Evolutionary conservation across 352 stramenopile species (phyloP).

Genomic region (Paralagenidium karlingii): DNA sequence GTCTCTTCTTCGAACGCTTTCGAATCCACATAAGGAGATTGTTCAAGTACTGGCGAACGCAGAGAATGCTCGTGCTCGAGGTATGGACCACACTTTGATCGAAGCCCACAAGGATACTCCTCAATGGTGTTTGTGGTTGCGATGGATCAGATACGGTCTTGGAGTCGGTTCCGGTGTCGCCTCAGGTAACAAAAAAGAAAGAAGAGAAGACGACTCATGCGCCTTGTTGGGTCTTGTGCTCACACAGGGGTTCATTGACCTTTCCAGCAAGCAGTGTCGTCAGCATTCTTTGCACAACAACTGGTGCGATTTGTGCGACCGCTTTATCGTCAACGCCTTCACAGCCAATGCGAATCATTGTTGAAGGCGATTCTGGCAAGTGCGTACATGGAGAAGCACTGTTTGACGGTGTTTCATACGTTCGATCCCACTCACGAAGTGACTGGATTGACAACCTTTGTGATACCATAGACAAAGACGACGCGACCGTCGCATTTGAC

Average conservation of each 20-base stretch:
- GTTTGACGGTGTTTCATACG: not conserved
- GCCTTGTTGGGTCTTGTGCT: too few relatives aligned
- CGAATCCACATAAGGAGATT: constrained; percentile 40
- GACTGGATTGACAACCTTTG: constrained; percentile 26
- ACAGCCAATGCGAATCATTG: constrained; percentile 1
- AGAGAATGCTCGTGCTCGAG: constrained; percentile 19
- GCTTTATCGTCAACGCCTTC: constrained; percentile 1
- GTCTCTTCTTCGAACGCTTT: constrained; percentile 51
- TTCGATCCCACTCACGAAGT: constrained; percentile 17
- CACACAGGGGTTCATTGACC: not conserved
- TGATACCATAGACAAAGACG: constrained; percentile 16
- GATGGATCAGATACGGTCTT: too few relatives aligned
- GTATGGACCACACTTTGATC: too few relatives aligned
- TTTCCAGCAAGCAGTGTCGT: constrained; percentile 8
- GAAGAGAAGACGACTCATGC: too few relatives aligned
- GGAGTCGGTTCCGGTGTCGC: too few relatives aligned
- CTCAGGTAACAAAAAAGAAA: too few relatives aligned
- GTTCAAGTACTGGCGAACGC: constrained; percentile 40
- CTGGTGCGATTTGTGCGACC: constrained; percentile 5
- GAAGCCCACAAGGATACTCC: too few relatives aligned
- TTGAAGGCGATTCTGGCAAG: constrained; percentile 1
- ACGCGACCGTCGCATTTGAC: constrained; percentile 24
- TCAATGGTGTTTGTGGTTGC: too few relatives aligned
- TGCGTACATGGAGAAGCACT: constrained; percentile 1
- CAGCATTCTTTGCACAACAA: constrained; percentile 7